A percentile compares a stretch with the other conserved stretches of the same genome.
These are phyloP conservation scores for Cordyceps farinosa DNA, from an alignment of 2,329 filamentous ascomycete genomes.

Conservation along the genomic window DNA sequence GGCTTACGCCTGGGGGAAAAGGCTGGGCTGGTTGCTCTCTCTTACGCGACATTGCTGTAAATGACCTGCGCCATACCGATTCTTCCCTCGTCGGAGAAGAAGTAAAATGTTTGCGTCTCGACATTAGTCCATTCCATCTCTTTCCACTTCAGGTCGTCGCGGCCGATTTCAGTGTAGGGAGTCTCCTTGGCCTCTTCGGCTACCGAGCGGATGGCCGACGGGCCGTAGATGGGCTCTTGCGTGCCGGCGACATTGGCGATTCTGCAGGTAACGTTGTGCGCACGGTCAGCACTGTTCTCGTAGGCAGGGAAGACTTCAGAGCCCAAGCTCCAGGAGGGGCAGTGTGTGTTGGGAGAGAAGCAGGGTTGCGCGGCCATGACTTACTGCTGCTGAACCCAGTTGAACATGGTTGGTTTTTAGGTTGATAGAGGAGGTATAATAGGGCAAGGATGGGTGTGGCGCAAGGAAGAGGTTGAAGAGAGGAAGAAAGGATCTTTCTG, in stretches of 20 bases:
- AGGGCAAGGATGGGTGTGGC: not conserved
- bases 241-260: slow-evolving; percentile 84
- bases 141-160: slow-evolving; percentile 78
- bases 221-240: slow-evolving; percentile 92
- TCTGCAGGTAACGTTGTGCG: slow-evolving; percentile 35
- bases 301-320: not conserved
- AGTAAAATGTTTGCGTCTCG: slow-evolving; percentile 93
- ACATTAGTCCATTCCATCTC: slow-evolving; percentile 80
- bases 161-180: slow-evolving; percentile 75
- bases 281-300: slow-evolving; percentile 23
- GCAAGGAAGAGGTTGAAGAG: not conserved
- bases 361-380: slow-evolving; percentile 30
- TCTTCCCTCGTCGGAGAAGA: slow-evolving; percentile 73
- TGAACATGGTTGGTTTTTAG: slow-evolving; percentile 63
- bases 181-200: slow-evolving; percentile 73
- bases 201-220: slow-evolving; percentile 81
- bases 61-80: slow-evolving; percentile 85
- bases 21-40: not conserved
- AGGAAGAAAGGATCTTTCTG: slow-evolving; percentile 15
- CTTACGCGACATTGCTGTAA: slow-evolving; percentile 95
- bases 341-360: not conserved
- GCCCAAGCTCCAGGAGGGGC: slow-evolving; percentile 1
- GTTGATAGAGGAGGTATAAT: not conserved
- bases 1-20: not conserved
- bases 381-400: slow-evolving; percentile 91